Percentiles rank a stretch among this genome's conserved stretches.
Conservation (phyloP, 371 early-diverging fungal species). For the Zychaea mexicana region DNA sequence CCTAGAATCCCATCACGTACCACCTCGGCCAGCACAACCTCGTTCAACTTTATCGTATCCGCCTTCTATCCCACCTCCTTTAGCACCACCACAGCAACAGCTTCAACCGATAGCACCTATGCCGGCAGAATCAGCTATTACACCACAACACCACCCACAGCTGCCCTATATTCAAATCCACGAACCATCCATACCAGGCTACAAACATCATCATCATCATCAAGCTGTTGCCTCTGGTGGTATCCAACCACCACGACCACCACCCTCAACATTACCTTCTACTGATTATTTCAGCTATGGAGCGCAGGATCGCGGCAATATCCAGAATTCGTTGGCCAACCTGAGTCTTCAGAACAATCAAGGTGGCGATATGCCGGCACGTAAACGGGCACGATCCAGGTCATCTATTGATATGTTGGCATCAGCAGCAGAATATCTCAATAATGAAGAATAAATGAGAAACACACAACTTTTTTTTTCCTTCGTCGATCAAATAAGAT, state of each 20-base stretch:
- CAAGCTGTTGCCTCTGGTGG: no score
- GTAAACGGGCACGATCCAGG: slow-evolving; percentile 12
- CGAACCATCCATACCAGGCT: background rate
- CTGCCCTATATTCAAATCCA: background rate
- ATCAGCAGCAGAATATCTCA: slow-evolving; percentile 16
- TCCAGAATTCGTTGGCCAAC: slow-evolving; percentile 10
- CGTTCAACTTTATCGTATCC: background rate
- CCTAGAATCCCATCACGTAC: background rate
- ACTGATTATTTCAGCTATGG: background rate
- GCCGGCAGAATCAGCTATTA: slow-evolving; percentile 1
- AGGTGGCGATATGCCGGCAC: slow-evolving; percentile 1
- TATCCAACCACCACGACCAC: background rate
- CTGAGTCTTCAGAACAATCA: background rate
- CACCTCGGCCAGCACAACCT: background rate
- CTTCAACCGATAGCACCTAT: slow-evolving; percentile 14
- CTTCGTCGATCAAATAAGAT: slow-evolving; percentile 26
- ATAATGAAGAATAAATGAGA: slow-evolving; percentile 26
- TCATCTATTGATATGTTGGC: slow-evolving; percentile 17
- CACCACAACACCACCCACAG: background rate
- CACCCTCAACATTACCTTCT: background rate
- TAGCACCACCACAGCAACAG: background rate
- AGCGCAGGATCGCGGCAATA: background rate
- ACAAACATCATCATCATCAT: background rate
- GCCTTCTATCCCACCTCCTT: background rate
- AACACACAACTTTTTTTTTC: background rate